A percentile compares a stretch with the other conserved stretches of the same genome.
phyloP scores from a whole-genome alignment of 2,329 filamentous ascomycete species.

The Aspergillus pseudonomiae region DNA sequence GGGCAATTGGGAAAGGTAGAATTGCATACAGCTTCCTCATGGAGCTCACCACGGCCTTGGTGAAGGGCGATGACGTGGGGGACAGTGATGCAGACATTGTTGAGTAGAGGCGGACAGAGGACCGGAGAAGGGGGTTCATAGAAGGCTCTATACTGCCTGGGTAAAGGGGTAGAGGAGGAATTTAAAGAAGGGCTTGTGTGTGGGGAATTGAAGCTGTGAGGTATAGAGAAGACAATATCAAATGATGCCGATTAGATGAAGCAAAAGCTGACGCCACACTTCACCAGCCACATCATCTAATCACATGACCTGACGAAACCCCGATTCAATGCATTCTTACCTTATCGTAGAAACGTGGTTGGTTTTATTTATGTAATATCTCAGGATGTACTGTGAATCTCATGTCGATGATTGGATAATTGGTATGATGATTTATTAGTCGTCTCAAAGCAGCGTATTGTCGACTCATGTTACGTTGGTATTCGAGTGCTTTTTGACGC shows the following conservation, averaged over 20 bases:
- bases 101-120: slow-evolving; percentile 27
- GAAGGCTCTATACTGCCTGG: not conserved
- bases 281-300: slow-evolving; percentile 1
- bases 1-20: not conserved
- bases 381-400: too few species aligned
- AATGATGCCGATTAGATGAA: not conserved
- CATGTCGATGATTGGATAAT: too few species aligned
- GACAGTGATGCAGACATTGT: slow-evolving; percentile 38
- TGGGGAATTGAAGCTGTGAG: not conserved
- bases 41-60: slow-evolving; percentile 69
- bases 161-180: not conserved
- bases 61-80: slow-evolving; percentile 60
- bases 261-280: slow-evolving; percentile 13
- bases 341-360: too few species aligned
- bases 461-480: too few species aligned
- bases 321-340: not conserved
- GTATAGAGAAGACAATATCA: not conserved
- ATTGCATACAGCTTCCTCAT: slow-evolving; percentile 76
- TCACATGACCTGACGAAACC: not conserved
- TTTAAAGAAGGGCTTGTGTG: not conserved
- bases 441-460: too few species aligned
- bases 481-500: too few species aligned
- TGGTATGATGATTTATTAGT: too few species aligned
- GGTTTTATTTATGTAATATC: too few species aligned
- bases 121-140: slow-evolving; percentile 29